Evolutionary conservation across 495 filamentous ascomycete genomes (phyloP), one percentile per base, ranked within the genome.

Genomic region (Annulohypoxylon bovei): DNA sequence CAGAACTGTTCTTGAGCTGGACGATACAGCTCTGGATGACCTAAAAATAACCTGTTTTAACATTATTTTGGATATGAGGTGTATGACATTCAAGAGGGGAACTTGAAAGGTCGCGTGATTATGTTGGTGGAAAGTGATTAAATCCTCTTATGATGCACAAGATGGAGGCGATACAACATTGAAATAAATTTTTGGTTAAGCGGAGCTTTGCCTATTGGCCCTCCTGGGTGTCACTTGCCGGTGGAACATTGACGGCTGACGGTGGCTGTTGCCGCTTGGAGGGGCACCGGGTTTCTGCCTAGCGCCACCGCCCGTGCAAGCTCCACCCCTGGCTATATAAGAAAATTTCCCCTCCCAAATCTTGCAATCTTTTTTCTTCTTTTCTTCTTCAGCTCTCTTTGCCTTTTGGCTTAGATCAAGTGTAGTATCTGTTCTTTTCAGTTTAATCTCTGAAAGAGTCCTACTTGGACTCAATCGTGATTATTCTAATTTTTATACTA

Each of bases 401-500:
- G 73, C 67, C 74, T 74, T 85, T 87, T 88, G 86, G 86, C 86
- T 88, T 88, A 93, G 90, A 92, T 93, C 91, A 92, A 92, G 91
- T 93, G 90, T 93, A 92, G 90, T 93, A 93, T 93, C 91, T 93
- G 91, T 93, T 93, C 91, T 93, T 92, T 93, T 92, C 89, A 92
- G 89, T 92, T 91, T 92, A 91, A 92, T 83, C 79, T 83, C 82
- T 84, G 82, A 81, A 84, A 83, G 78, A 73, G 71, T 62, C 60
- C 83, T 83, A 88, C 76, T 77, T 83, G 78, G 81, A 80, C 82
- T 77, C 75, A 84, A 88, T 85, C 84, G 82, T 88, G 86, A 90
- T 91, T 91, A 91, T 85, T 86, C 87, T 84, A 83, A 89, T 91
- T 90, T 90, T 90, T 80, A 83, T 73, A 80, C 46, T 72, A 60